Base-by-base conservation (phyloP, 352 stramenopile species). In the Pythium guiyangense region DNA sequence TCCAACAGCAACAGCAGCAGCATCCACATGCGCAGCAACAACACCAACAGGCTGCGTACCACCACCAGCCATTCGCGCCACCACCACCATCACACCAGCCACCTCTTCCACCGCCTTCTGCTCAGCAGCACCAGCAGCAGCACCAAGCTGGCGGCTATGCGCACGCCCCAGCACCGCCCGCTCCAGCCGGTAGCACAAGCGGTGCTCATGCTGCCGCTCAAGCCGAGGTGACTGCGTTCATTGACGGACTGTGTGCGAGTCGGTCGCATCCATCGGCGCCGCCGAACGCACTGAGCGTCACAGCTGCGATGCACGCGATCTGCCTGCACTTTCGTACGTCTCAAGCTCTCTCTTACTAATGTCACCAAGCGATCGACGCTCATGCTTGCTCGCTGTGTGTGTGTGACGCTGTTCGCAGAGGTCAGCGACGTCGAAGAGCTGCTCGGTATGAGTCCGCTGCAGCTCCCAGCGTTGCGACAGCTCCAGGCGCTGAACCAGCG, bases 401-500 rank as follows among this genome's bases (percentile, higher is more conserved):
- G n/a, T 44, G 17, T 37, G 39, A 10, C 34, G 10, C 2, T 44
- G 18, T 44, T 12, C 46, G 10, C 49, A 88, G 78, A 71, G 42
- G 67, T 77, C 11, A 66, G 58, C 49, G 60, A 72, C 6, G 82
- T 84, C 44, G 77, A 90, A 31, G 75, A 89, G 22, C 67, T 88
- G 2, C 59, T 83, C 48, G 79, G 71, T 6, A 54, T 61, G 2
- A 62, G 49, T 25, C 67, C 78, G 1, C 54, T 81, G 57, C 74
- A 85, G 42, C 47, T 88, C 12, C 71, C 76, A 8, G 62, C 56
- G 25, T 60, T 92, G 31, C 62, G 75, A 0, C 77, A 90, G 31
- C 47, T 92, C 29, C 74, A 90, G 49, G 68, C 69, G 42, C 63
- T 86, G 47, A 83, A 87, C 57, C 77, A 90, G 70, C 78, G 83